Evolutionary conservation across 352 stramenopile genomes (phyloP), one percentile per base, ranked within the genome.

Genomic region (Globisporangium cylindrosporum): DNA sequence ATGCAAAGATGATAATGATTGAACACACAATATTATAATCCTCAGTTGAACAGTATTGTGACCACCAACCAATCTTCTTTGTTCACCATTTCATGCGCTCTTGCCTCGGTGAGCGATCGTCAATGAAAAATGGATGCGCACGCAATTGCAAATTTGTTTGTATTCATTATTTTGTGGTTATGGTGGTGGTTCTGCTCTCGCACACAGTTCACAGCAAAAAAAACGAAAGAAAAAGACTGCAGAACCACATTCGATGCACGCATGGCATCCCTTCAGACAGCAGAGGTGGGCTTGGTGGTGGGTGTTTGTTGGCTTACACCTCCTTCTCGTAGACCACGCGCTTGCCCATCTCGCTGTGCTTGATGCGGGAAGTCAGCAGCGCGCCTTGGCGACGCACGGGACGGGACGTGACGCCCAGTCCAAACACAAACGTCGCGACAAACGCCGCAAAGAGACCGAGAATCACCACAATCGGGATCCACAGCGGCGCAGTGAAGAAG

Each of bases 271-370:
- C 22, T 18, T 59, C 7, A 34, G 41, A 9, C 5, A 49, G n/a
- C 25, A 53, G n/a, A 53, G 20, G 48, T 24, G n/a, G 4, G 3
- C 7, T 25, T 51, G 32, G 57, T 9, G 53, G 25, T 58, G 24
- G 20, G 24, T 25, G 53, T 22, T 12, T 4, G 10, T 38, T 8
- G 25, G 9, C 54, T 79, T 76, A 94, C 46, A 77, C 61, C 15
- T 76, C 73, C 77, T 94, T 94, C 73, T 93, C 84, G 69, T 94
- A 94, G 48, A 93, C 81, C 49, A 94, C 84, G 65, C 87, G 87
- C 73, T 94, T 88, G 64, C 84, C 85, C 14, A 93, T 78, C 56
- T 92, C 77, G 67, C 76, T 91, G 74, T 93, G 83, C 76, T 94
- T 94, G 76, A 94, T 89, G 63, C 87, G 87, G 67, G 73, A 81